Evolutionary conservation across 257 asterid species (phyloP).

Genomic region (Voacanga thouarsii): DNA sequence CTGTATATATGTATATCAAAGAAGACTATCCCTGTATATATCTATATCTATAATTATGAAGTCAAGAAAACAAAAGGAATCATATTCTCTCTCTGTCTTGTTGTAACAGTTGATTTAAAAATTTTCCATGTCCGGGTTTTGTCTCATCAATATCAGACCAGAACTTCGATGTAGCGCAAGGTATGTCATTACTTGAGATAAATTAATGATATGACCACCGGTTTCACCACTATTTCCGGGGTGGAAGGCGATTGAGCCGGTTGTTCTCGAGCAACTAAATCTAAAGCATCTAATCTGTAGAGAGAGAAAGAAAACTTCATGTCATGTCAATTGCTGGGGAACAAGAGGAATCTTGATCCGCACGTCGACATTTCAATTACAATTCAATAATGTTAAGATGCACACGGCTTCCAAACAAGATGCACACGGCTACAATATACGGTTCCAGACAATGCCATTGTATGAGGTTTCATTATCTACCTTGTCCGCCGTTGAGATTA

Average conservation of each 20-base stretch:
- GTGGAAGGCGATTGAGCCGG: background rate
- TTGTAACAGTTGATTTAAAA: background rate
- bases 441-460: background rate
- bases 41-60: too few relatives aligned
- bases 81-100: background rate
- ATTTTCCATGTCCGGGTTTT: background rate
- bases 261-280: background rate
- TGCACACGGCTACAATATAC: background rate
- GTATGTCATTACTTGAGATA: too few relatives aligned
- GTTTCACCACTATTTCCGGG: background rate
- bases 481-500: too few relatives aligned
- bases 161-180: background rate
- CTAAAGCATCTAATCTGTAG: background rate
- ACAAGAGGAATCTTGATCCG: background rate
- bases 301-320: background rate
- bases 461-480: background rate
- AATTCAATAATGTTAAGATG: background rate
- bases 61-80: background rate
- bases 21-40: too few relatives aligned
- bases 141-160: background rate
- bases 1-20: too few relatives aligned
- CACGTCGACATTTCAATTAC: background rate
- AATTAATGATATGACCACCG: background rate
- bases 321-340: background rate
- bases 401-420: background rate